Evolutionary conservation across 306 rosid genomes (phyloP), one percentile per base, ranked within the genome.

Genomic region (Vicia faba): DNA sequence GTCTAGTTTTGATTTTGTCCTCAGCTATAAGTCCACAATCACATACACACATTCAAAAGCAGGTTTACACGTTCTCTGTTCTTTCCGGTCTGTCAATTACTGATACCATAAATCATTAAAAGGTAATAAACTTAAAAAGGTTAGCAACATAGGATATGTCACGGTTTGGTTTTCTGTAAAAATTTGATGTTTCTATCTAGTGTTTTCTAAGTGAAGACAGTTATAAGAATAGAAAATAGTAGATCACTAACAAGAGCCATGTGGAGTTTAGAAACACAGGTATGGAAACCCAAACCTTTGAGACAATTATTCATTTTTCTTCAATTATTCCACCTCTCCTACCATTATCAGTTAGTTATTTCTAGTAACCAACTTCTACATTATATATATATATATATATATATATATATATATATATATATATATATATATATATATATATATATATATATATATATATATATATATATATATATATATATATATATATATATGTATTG

Each of bases 241-340:
- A n/a, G 8, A 51, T 3, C 38, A 33, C 38, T 3, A 16, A 4
- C 28, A 49, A 51, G 38, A 26, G 61, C 61, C 61, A 55, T 28
- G 61, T 55, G 61, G 26, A 55, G 1, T 26, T 54, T 55, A 12
- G 19, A 55, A 5, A 26, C 38, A 55, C 13, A 26, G 83, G 85
- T 78, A 84, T 86, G 86, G 89, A 84, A 81, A 67, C 80, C 85
- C 86, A 71, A 78, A 68, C 76, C 83, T 64, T 68, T 71, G 9
- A 43, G 48, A 76, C 91, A 81, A 81, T 77, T 53, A 86, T 75
- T 51, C 39, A 40, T 75, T 28, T 68, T 40, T 26, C 15, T 23
- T 54, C 35, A 50, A 49, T 53, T 40, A 68, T 43, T 75, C 8
- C 29, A 44, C 11, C 60, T 51, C 61, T 79, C 64, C 61, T 72